These are phyloP conservation scores for Nematocida major DNA, from an alignment of 371 early-diverging fungal genomes.

Conservation along the genomic window DNA sequence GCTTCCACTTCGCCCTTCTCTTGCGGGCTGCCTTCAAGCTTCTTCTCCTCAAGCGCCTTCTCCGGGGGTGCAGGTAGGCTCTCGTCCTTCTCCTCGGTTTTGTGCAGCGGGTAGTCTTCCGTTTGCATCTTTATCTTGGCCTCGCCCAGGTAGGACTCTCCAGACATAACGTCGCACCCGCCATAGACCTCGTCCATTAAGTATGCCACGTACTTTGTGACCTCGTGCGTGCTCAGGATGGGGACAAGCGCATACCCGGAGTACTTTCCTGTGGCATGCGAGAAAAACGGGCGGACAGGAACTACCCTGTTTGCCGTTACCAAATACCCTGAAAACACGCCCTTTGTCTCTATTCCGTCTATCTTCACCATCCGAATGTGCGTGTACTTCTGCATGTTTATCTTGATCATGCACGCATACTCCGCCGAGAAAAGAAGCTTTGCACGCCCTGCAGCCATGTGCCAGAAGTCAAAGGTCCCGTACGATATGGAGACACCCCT, in stretches of 20 bases:
- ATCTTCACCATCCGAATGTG: slow-evolving; percentile 9
- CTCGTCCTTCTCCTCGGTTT: neutral
- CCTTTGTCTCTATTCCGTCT: neutral
- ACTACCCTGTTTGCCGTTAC: slow-evolving; percentile 38
- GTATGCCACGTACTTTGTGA: slow-evolving; percentile 31
- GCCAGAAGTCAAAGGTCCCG: slow-evolving; percentile 50
- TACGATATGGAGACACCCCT: slow-evolving; percentile 40
- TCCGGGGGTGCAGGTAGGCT: neutral
- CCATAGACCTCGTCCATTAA: slow-evolving; percentile 32
- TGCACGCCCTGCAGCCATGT: slow-evolving; percentile 21
- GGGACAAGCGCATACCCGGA: slow-evolving; percentile 15
- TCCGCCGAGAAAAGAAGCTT: slow-evolving; percentile 49
- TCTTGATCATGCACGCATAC: slow-evolving; percentile 29
- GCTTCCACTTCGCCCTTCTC: neutral
- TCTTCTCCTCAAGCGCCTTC: neutral
- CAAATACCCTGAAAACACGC: slow-evolving; percentile 28
- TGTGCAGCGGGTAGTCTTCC: slow-evolving; percentile 12
- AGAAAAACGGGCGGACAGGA: slow-evolving; percentile 13
- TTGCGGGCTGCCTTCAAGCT: neutral
- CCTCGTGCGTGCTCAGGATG: neutral
- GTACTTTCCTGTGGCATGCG: slow-evolving; percentile 7
- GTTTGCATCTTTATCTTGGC: neutral
- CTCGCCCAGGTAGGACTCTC: slow-evolving; percentile 26
- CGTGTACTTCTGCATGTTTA: slow-evolving; percentile 34
- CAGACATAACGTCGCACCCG: slow-evolving; percentile 28